These are phyloP conservation scores for Nadsonia commutata DNA, from an alignment of 1,139 yeast genomes.

Conservation along the genomic window DNA sequence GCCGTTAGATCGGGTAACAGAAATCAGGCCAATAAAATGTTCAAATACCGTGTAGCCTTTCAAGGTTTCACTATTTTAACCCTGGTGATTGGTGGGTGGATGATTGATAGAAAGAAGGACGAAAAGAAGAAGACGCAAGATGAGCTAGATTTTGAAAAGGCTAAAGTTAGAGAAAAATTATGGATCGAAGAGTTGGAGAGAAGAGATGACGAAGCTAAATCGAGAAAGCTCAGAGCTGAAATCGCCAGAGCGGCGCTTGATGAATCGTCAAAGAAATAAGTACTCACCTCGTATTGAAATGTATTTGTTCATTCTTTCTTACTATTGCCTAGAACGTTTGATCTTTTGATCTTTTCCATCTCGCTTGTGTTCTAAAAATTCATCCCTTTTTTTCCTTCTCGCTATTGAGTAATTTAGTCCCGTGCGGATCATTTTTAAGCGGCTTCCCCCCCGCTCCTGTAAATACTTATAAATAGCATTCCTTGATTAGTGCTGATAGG, in stretches of 20 bases:
- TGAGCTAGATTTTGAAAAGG: slow-evolving; percentile 52
- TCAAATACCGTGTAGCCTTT: slow-evolving; percentile 77
- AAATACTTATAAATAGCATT: no score
- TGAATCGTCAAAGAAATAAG: not conserved
- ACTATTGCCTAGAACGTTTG: no score
- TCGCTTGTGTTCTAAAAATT: no score
- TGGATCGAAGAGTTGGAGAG: slow-evolving; percentile 91
- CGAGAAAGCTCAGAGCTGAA: slow-evolving; percentile 15
- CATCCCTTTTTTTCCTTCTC: no score
- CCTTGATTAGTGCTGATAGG: no score
- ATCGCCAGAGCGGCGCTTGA: slow-evolving; percentile 1
- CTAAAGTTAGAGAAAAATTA: slow-evolving; percentile 65
- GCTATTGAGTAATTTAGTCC: no score
- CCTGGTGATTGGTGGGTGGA: slow-evolving; percentile 60
- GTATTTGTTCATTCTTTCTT: no score
- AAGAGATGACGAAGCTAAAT: slow-evolving; percentile 60
- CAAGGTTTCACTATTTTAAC: slow-evolving; percentile 77
- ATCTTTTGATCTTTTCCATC: no score
- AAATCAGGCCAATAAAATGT: slow-evolving; percentile 67
- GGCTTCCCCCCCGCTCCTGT: no score
- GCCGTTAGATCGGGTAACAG: slow-evolving; percentile 63
- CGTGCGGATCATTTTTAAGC: no score
- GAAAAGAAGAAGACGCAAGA: slow-evolving; percentile 47
- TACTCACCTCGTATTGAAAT: no score
- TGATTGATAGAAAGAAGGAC: slow-evolving; percentile 41